phyloP scores from a whole-genome alignment of 768 basidiomycete species.

The Tulasnella sp. region DNA sequence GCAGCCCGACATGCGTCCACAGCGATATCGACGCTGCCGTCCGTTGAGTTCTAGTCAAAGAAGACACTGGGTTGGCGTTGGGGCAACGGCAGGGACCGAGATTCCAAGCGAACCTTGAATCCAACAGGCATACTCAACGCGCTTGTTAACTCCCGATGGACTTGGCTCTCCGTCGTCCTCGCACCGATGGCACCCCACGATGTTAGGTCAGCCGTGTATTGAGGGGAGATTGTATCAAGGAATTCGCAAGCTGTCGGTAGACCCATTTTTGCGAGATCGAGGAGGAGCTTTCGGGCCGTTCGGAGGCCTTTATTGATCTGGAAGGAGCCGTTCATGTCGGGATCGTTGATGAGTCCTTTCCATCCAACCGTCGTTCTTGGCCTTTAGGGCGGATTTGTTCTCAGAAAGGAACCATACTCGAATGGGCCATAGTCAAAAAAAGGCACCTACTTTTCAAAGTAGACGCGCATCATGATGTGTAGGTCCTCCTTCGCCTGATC shows the following conservation, averaged over 20 bases:
- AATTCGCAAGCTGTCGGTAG: constrained; percentile 96
- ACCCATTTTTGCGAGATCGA: constrained; percentile 84
- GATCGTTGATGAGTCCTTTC: constrained; percentile 98
- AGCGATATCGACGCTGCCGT: constrained; percentile 83
- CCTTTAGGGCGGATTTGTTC: constrained; percentile 34
- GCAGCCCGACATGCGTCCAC: constrained; percentile 94
- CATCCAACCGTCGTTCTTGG: constrained; percentile 88
- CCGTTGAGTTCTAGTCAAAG: constrained; percentile 62
- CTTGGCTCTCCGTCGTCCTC: constrained; percentile 82
- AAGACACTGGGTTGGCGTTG: background rate
- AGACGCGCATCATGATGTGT: constrained; percentile 93
- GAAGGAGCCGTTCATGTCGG: constrained; percentile 81
- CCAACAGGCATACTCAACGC: constrained; percentile 93
- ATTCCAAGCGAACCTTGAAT: constrained; percentile 49
- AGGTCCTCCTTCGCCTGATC: constrained; percentile 74
- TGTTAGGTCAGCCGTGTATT: constrained; percentile 89
- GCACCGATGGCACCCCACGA: constrained; percentile 97
- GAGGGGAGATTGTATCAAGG: constrained; percentile 64
- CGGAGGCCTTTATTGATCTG: constrained; percentile 95
- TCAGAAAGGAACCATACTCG: no score
- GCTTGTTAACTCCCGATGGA: constrained; percentile 79
- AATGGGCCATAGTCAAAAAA: background rate
- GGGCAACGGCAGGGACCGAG: no score
- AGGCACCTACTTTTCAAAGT: constrained; percentile 70
- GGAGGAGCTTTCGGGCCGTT: constrained; percentile 71